These are phyloP conservation scores for Ceratocystis ficicola DNA, from an alignment of 2,329 filamentous ascomycete genomes.

Conservation along the genomic window DNA sequence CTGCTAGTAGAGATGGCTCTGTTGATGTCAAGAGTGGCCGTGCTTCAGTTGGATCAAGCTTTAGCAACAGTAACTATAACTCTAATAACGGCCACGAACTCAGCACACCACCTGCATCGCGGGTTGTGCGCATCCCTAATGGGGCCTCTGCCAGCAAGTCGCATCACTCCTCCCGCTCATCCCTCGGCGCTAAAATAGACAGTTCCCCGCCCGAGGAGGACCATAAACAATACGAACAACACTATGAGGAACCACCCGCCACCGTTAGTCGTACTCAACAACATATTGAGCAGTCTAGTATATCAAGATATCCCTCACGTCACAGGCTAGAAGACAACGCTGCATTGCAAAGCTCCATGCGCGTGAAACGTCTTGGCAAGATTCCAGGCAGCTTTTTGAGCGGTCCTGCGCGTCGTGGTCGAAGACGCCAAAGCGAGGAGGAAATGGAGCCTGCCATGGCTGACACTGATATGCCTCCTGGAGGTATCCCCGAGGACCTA, in stretches of 20 bases:
- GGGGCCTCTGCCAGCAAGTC: constrained; percentile 35
- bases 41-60: constrained; percentile 17
- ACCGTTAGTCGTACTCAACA: constrained; percentile 14
- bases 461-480: constrained; percentile 31
- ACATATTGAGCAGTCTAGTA: constrained; percentile 23
- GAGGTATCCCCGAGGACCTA: constrained; percentile 30
- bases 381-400: constrained; percentile 66
- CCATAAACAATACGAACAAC: background rate
- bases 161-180: constrained; percentile 22
- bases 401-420: constrained; percentile 64
- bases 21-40: constrained; percentile 30
- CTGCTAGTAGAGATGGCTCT: constrained; percentile 33
- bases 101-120: constrained; percentile 42
- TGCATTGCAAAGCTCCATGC: constrained; percentile 59
- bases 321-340: constrained; percentile 49
- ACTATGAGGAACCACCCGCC: constrained; percentile 13
- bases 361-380: constrained; percentile 65
- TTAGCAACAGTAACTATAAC: constrained; percentile 17
- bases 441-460: constrained; percentile 37
- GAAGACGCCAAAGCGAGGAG: constrained; percentile 55
- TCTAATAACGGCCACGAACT: constrained; percentile 29
- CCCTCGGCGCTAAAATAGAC: constrained; percentile 25
- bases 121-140: constrained; percentile 44
- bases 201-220: constrained; percentile 20
- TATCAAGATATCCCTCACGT: constrained; percentile 40